Conservation (phyloP, 2,329 filamentous ascomycete species). For the Fragosphaeria purpurea region DNA sequence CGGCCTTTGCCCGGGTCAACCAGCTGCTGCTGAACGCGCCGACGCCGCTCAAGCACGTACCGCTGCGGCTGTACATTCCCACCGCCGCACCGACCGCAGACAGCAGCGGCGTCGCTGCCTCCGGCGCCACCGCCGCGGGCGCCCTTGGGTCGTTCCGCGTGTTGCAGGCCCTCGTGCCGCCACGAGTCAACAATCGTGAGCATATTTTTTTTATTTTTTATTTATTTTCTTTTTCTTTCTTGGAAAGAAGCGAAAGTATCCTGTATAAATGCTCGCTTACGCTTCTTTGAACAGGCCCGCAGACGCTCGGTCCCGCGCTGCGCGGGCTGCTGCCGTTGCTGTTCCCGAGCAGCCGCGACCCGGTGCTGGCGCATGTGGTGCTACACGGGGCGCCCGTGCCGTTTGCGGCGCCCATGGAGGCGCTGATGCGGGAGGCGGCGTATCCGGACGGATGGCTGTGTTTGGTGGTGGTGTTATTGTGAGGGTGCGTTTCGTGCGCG, state of each 20-base stretch:
- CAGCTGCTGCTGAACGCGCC: conserved; percentile 67
- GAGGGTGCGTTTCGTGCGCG: conserved; percentile 4
- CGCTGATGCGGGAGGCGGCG: conserved; percentile 69
- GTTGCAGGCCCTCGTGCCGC: conserved; percentile 64
- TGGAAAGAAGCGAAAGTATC: too few relatives aligned
- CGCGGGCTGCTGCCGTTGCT: conserved; percentile 65
- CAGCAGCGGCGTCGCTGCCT: conserved; percentile 17
- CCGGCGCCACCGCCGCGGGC: conserved; percentile 3
- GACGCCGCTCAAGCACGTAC: conserved; percentile 69
- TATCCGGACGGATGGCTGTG: conserved; percentile 93
- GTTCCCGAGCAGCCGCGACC: conserved; percentile 78
- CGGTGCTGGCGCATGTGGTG: conserved; percentile 72
- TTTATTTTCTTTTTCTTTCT: too few relatives aligned
- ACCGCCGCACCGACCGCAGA: conserved; percentile 39
- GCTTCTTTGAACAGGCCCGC: conserved; percentile 15
- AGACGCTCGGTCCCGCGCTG: conserved; percentile 63
- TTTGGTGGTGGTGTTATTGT: conserved; percentile 66
- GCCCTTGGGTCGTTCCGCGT: conserved; percentile 50
- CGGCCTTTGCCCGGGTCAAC: conserved; percentile 64
- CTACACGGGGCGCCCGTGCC: conserved; percentile 80
- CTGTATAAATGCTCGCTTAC: too few relatives aligned
- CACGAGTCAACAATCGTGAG: conserved; percentile 29
- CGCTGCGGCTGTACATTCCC: conserved; percentile 77
- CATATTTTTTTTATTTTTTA: conserved; percentile 2
- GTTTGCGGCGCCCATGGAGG: conserved; percentile 68